Base-by-base conservation (phyloP, 495 filamentous ascomycete species). In the Aspergillus biplanus region DNA sequence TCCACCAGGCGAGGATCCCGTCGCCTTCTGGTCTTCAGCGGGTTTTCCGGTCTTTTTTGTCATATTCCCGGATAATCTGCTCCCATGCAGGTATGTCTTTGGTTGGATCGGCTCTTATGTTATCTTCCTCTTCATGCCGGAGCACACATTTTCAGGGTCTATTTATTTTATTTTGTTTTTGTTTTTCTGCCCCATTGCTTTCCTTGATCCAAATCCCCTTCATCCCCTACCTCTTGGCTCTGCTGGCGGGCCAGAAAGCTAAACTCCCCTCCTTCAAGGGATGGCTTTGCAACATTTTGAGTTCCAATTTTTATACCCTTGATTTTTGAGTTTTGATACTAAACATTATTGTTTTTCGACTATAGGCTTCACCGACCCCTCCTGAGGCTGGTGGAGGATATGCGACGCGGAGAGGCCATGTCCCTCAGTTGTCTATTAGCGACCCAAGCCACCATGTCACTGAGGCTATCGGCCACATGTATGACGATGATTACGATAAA, bases 401-500 rank as follows among this genome's bases (percentile, higher is more conserved):
- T 70, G 73, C 83, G 68, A 75, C 78, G 57, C 77, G 85, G 61
- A 79, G 84, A 77, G 88, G 87, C 64, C 89, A 91, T 79, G 80
- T 75, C 52, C 80, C 89, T 61, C 82, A 88, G 64, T 74, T 90
- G 61, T 90, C 89, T 62, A 90, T 91, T 67, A 89, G 88, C 75
- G 89, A 91, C 69, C 86, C 89, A 66, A 92, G 86, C 75, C 94
- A 98, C 81, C 95, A 99, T 86, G 94, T 97, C 73, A 99, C 95
- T 42, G 95, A 99, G 72, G 91, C 93, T 50, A 97, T 99, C 71
- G 93, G 93, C 42, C 92, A 95, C 71, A 89, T 97, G 88, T 99
- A 99, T 78, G 91, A 89, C 69, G 90, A 93, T 71, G 87, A 90
- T 73, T 88, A 92, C 69, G 86, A 90, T 64, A 83, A 77, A 68